These are phyloP conservation scores for Corylus heterophylla DNA, from an alignment of 306 rosid species.

Conservation along the genomic window DNA sequence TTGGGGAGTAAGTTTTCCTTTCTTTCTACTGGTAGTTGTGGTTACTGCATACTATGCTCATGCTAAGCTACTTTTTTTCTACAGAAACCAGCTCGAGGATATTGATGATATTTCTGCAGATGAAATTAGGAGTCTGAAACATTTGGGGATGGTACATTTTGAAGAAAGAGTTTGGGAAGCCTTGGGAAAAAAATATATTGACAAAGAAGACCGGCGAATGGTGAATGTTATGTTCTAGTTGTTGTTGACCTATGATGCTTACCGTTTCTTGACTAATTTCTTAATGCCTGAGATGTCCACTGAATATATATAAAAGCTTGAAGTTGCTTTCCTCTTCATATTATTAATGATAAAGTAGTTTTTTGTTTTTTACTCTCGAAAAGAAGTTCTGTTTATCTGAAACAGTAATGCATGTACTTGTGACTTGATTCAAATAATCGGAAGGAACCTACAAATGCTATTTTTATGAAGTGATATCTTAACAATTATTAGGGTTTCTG, in stretches of 20 bases:
- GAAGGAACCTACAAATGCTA: not conserved
- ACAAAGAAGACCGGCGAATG: slow-evolving; percentile 39
- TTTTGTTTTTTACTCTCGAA: not conserved
- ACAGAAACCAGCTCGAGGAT: slow-evolving; percentile 32
- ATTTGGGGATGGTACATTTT: slow-evolving; percentile 43
- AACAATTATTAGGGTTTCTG: no score
- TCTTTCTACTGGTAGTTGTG: not conserved
- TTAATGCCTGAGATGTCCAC: not conserved
- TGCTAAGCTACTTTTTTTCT: not conserved
- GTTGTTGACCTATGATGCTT: not conserved
- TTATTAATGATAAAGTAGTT: not conserved
- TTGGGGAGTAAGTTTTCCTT: slow-evolving; percentile 49
- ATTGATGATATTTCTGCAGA: slow-evolving; percentile 31
- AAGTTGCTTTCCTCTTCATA: not conserved
- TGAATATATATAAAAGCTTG: not conserved
- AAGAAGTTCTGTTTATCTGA: not conserved
- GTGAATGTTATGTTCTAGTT: slow-evolving; percentile 39
- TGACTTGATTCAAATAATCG: not conserved
- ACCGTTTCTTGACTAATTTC: not conserved
- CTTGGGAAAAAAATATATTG: slow-evolving; percentile 25
- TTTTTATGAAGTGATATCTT: not conserved
- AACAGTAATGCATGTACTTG: not conserved
- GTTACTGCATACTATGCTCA: not conserved
- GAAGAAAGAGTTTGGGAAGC: slow-evolving; percentile 54
- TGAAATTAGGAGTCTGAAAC: slow-evolving; percentile 37